Evolutionary conservation across 1,284 basidiomycete species (phyloP).

Genomic region (Crucibulum parvulum): DNA sequence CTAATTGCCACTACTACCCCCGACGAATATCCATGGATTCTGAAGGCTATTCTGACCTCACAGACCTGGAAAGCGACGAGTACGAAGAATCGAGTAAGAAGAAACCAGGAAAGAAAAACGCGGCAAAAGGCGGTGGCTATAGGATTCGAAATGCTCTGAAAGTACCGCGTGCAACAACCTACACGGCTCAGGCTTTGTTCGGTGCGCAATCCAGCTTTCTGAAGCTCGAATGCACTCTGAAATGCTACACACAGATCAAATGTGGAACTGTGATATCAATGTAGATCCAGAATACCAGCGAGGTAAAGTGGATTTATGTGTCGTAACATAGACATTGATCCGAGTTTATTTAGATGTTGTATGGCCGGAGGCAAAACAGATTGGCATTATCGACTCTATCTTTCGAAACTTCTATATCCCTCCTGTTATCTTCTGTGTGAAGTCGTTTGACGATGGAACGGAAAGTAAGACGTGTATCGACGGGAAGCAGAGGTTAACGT

Average conservation of each 20-base stretch:
- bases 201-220: constrained; percentile 44
- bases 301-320: constrained; percentile 40
- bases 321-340: too few relatives aligned
- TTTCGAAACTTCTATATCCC: constrained; percentile 79
- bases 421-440: constrained; percentile 72
- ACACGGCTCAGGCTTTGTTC: constrained; percentile 69
- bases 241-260: constrained; percentile 56
- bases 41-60: constrained; percentile 45
- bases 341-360: constrained; percentile 59
- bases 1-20: too few relatives aligned
- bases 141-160: constrained; percentile 62
- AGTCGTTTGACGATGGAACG: constrained; percentile 59
- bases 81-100: constrained; percentile 17
- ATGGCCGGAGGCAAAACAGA: constrained; percentile 74
- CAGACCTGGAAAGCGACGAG: constrained; percentile 41
- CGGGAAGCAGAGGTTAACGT: constrained; percentile 81
- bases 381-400: constrained; percentile 73
- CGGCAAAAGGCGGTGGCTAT: constrained; percentile 39
- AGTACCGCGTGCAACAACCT: constrained; percentile 69
- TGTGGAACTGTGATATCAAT: constrained; percentile 63
- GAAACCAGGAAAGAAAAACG: constrained; percentile 20
- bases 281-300: constrained; percentile 80
- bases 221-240: neutral
- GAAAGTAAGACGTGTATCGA: constrained; percentile 76
- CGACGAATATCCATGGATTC: neutral